Percentiles rank a stretch among this genome's conserved stretches.
Evolutionary conservation across 208 protist species (phyloP).

Genomic region (Acanthamoeba castellanii): DNA sequence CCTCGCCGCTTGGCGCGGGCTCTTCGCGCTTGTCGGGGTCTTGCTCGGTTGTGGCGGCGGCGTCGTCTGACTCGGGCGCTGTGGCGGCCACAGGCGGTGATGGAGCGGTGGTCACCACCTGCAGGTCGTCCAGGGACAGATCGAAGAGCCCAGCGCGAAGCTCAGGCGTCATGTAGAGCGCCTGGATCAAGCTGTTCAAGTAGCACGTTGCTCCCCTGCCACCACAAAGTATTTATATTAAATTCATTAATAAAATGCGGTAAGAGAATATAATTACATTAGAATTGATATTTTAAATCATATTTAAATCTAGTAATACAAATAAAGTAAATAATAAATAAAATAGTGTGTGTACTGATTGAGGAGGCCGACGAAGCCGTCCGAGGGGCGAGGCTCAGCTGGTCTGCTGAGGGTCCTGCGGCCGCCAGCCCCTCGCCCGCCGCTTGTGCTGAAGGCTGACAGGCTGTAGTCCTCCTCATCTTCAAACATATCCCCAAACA

Average conservation of each 20-base stretch:
- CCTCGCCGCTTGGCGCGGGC: background rate
- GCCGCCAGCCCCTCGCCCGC: background rate
- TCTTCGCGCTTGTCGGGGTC: background rate
- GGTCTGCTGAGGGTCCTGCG: background rate
- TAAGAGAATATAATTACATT: no score
- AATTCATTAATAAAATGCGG: no score
- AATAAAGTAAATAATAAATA: slow-evolving; percentile 12
- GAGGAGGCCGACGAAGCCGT: slow-evolving; percentile 57
- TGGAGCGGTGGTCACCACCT: slow-evolving; percentile 8
- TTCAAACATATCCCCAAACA: slow-evolving; percentile 58
- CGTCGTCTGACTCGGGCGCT: background rate
- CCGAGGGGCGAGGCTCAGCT: background rate
- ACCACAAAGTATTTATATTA: background rate
- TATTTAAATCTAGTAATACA: no score
- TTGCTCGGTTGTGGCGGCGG: background rate
- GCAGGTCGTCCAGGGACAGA: slow-evolving; percentile 36
- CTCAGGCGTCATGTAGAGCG: slow-evolving; percentile 81
- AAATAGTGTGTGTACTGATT: slow-evolving; percentile 37
- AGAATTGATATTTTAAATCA: no score
- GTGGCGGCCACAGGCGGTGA: no score
- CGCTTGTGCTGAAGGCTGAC: background rate
- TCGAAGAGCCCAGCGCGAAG: slow-evolving; percentile 66
- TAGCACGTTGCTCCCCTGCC: slow-evolving; percentile 83
- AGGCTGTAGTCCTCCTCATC: slow-evolving; percentile 56
- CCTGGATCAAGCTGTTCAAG: slow-evolving; percentile 83